These are phyloP conservation scores for Leptographium flavum DNA, from an alignment of 2,329 filamentous ascomycete genomes.

Conservation along the genomic window DNA sequence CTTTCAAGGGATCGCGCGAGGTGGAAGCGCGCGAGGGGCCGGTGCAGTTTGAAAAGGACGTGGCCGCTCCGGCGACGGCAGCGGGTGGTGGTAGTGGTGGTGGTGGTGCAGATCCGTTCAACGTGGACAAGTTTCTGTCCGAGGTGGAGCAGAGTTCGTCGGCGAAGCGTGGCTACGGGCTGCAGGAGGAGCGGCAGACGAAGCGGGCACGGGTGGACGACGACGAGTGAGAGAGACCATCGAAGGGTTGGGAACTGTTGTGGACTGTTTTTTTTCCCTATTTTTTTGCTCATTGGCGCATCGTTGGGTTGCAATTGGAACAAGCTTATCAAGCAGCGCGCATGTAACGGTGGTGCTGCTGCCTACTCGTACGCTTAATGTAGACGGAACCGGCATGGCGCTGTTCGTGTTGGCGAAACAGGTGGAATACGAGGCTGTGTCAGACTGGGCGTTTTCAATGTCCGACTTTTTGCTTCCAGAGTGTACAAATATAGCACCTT, in stretches of 20 bases:
- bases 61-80: slow-evolving; percentile 4
- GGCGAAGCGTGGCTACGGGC: slow-evolving; percentile 59
- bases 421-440: too few relatives aligned
- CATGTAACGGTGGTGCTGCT: too few relatives aligned
- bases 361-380: too few relatives aligned
- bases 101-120: slow-evolving; percentile 57
- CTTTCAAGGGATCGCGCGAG: slow-evolving; percentile 76
- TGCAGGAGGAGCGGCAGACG: slow-evolving; percentile 49
- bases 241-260: too few relatives aligned
- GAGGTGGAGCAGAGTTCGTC: slow-evolving; percentile 53
- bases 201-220: slow-evolving; percentile 74
- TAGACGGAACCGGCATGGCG: too few relatives aligned
- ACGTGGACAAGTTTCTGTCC: slow-evolving; percentile 84
- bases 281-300: too few relatives aligned
- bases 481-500: too few relatives aligned
- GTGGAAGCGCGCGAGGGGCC: slow-evolving; percentile 80
- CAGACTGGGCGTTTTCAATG: too few relatives aligned
- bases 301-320: too few relatives aligned
- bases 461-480: too few relatives aligned
- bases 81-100: neutral
- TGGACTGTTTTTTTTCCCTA: neutral
- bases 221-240: slow-evolving; percentile 35
- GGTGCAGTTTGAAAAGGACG: slow-evolving; percentile 89
- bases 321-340: too few relatives aligned
- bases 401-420: too few relatives aligned